Conservation (phyloP, 23 red algal species). For the Gracilaria domingensis region DNA sequence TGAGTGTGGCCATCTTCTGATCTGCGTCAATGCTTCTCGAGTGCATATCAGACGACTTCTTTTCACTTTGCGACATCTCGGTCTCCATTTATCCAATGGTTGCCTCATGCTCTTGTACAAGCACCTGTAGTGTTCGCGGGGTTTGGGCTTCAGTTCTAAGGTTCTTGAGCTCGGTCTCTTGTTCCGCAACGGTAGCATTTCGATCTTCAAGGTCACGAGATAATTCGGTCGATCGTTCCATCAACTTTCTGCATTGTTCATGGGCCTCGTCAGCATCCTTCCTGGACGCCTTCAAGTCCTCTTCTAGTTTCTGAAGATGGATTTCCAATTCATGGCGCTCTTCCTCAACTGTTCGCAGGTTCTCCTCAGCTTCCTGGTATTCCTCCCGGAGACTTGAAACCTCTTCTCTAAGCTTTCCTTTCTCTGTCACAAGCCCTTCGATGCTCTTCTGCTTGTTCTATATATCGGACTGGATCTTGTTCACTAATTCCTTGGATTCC, state of each 20-base stretch:
- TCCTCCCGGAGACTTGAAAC: not conserved
- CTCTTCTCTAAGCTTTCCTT: constrained; percentile 1
- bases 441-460: not conserved
- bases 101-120: constrained; percentile 10
- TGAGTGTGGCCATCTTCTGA: constrained; percentile 20
- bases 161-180: not conserved
- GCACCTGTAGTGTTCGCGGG: not conserved
- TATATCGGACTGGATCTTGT: not conserved
- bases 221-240: not conserved
- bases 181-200: not conserved
- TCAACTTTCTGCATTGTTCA: constrained; percentile 5
- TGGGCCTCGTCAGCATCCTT: not conserved
- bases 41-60: constrained; percentile 25
- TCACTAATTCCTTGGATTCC: not conserved
- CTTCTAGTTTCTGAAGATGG: not conserved
- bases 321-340: not conserved
- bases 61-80: not conserved
- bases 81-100: constrained; percentile 20
- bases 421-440: constrained; percentile 11
- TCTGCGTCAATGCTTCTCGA: constrained; percentile 43
- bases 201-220: not conserved
- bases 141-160: constrained; percentile 15
- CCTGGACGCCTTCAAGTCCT: not conserved
- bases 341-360: not conserved
- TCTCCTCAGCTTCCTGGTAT: not conserved